Evolutionary conservation across 768 basidiomycete species (phyloP), one percentile per base, ranked within the genome.

Genomic region (Boletus eberwhitei): DNA sequence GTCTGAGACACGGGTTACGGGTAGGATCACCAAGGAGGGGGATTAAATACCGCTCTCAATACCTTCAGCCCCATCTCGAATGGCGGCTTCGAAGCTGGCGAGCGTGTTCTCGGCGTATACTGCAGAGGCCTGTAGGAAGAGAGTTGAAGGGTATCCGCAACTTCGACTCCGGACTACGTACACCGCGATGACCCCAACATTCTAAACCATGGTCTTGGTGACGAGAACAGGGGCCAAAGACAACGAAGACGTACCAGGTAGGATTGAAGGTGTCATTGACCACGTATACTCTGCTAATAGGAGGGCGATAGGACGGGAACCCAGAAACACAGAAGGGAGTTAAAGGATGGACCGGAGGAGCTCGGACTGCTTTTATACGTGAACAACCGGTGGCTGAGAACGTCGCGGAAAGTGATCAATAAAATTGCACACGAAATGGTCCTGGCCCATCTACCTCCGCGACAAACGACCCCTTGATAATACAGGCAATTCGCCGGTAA

Each of bases 71-170:
- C 96, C 96, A 75, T 97, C 94, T 44, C 85, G 85, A 58, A 97
- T 93, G 67, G 96, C 96, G 59, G 90, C 90, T 69, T 92, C 86
- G 74, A 98, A 98, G 74, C 90, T 93, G 35, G 91, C 91, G 59
- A 94, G 82, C 46, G 94, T 96, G 77, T 98, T 98, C 74, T 98
- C 96, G 5, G 93, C 92, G 72, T 82, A 93, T 17, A 81, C 77
- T 22, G 90, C 83, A 24, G 91, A 93, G 44, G 93, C 93, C 92
- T 93, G 39, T 52, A 41, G 35, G n/a, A 70, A 73, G 64, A 38
- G 21, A 17, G 40, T 54, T 52, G 40, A 50, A 38, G 29, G 26
- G 37, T n/a, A 7, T 47, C 29, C 22, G 14, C 12, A 24, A 34
- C 54, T n/a, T 48, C 11, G 19, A 35, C 79, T 75, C 53, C 75